Conservation (phyloP, 2,329 filamentous ascomycete species). For the Apiospora sp. region DNA sequence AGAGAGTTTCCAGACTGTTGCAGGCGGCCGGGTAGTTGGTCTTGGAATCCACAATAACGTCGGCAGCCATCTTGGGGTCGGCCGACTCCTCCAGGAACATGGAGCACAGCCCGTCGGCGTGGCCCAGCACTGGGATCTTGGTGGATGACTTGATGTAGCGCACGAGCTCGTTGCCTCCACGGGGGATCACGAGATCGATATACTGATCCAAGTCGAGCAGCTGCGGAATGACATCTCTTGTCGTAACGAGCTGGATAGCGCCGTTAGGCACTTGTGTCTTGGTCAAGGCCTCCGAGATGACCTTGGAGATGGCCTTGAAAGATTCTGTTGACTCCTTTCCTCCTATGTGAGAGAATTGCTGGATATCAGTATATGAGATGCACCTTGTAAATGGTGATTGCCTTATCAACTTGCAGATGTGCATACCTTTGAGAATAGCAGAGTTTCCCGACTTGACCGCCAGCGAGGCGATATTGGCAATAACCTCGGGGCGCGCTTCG, state of each 20-base stretch:
- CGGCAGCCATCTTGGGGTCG: constrained; percentile 73
- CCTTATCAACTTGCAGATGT: too few species aligned
- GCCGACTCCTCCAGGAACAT: constrained; percentile 85
- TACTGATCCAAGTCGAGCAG: constrained; percentile 85
- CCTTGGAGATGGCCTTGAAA: constrained; percentile 88
- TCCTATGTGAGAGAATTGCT: constrained; percentile 54
- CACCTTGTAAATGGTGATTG: too few species aligned
- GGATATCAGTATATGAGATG: background rate
- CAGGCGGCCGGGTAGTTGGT: constrained; percentile 94
- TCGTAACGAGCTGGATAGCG: constrained; percentile 93
- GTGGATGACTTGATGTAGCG: constrained; percentile 89
- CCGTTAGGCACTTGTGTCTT: constrained; percentile 80
- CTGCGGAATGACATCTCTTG: constrained; percentile 86
- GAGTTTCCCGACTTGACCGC: constrained; percentile 98
- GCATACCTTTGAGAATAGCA: constrained; percentile 85
- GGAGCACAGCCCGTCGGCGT: constrained; percentile 92
- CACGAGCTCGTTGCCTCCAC: constrained; percentile 90
- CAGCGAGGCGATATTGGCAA: constrained; percentile 95
- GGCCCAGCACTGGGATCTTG: constrained; percentile 93
- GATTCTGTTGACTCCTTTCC: constrained; percentile 96
- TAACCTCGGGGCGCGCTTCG: constrained; percentile 95
- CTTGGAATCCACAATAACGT: constrained; percentile 89
- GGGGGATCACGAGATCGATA: constrained; percentile 94
- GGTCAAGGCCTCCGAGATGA: constrained; percentile 81
- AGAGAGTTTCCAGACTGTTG: constrained; percentile 90